Conservation (phyloP, 805 yeast species). For the Starmerella stellata region DNA sequence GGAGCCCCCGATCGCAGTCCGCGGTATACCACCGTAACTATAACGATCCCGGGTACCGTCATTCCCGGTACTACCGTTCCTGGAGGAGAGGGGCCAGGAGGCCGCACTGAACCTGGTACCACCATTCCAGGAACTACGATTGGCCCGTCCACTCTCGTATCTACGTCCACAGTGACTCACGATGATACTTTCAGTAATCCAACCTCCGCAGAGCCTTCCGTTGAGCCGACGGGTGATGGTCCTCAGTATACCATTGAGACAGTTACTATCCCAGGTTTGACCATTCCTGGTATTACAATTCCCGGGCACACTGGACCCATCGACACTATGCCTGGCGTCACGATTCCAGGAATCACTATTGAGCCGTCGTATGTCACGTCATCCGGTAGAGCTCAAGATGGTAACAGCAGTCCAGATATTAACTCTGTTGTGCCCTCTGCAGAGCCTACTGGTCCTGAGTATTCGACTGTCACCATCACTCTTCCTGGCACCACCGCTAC, state of each 20-base stretch:
- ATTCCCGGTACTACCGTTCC: constrained; percentile 3
- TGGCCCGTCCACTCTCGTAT: not conserved
- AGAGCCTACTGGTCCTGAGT: too few species aligned
- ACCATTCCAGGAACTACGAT: constrained; percentile 15
- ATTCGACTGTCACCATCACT: constrained; percentile 12
- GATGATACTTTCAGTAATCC: too few species aligned
- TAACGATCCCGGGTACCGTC: constrained; percentile 6
- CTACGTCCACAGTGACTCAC: too few species aligned
- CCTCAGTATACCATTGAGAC: constrained; percentile 1
- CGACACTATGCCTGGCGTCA: constrained; percentile 12
- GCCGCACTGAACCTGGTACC: constrained; percentile 13
- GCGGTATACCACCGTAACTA: not conserved
- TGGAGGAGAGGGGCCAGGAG: too few species aligned
- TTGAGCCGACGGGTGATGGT: too few species aligned
- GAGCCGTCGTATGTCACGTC: not conserved
- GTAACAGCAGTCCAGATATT: too few species aligned
- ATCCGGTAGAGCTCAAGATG: too few species aligned
- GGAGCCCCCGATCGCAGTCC: too few species aligned
- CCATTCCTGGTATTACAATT: constrained; percentile 4
- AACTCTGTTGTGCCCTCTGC: too few species aligned
- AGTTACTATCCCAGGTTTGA: constrained; percentile 5
- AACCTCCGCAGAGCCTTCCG: too few species aligned
- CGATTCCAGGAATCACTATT: constrained; percentile 14
- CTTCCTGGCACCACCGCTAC: constrained; percentile 13
- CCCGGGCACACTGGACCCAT: constrained; percentile 8